Conservation (phyloP, 2,329 filamentous ascomycete species). For the Trichoderma simmonsii region DNA sequence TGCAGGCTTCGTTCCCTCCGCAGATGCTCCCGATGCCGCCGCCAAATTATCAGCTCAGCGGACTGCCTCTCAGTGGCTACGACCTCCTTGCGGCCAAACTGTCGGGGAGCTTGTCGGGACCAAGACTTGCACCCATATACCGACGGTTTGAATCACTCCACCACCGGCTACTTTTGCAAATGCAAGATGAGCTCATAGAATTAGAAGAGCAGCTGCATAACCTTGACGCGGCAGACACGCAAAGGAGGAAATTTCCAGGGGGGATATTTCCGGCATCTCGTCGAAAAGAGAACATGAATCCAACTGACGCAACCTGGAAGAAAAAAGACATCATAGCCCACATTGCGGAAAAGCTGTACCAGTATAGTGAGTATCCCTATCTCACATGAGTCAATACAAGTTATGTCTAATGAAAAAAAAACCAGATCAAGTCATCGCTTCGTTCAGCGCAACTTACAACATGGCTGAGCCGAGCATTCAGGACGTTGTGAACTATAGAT, state of each 20-base stretch:
- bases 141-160: conserved; percentile 79
- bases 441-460: conserved; percentile 52
- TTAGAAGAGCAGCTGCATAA: conserved; percentile 73
- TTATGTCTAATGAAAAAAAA: background rate
- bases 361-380: conserved; percentile 58
- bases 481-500: conserved; percentile 48
- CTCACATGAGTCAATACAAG: background rate
- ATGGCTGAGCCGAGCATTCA: conserved; percentile 46
- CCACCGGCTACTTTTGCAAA: conserved; percentile 74
- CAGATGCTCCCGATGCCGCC: background rate
- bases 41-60: conserved; percentile 23
- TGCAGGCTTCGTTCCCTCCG: conserved; percentile 3
- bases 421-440: conserved; percentile 56
- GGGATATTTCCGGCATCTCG: conserved; percentile 57
- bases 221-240: conserved; percentile 60
- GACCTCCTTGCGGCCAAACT: conserved; percentile 59
- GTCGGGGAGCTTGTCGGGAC: conserved; percentile 26
- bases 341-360: conserved; percentile 63
- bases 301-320: conserved; percentile 57
- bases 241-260: conserved; percentile 41
- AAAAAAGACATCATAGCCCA: conserved; percentile 59
- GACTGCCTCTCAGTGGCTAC: conserved; percentile 55
- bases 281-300: conserved; percentile 52
- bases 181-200: conserved; percentile 81
- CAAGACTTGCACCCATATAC: conserved; percentile 62